Conservation (phyloP, 2,329 filamentous ascomycete genomes). For the Cordyceps tenuipes region DNA sequence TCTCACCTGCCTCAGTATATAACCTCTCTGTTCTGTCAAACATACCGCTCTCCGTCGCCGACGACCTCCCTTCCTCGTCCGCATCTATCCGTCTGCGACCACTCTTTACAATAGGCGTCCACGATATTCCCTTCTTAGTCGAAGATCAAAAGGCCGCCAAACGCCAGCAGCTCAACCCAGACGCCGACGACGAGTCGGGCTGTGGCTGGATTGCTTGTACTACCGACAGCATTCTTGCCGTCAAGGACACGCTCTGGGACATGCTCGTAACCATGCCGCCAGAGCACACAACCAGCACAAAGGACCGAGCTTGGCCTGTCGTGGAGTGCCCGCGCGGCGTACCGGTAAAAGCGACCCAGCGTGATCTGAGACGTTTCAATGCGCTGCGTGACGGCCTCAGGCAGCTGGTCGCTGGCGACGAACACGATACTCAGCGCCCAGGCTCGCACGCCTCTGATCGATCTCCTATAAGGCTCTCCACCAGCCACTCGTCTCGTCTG, state of each 20-base stretch:
- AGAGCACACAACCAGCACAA: conserved; percentile 46
- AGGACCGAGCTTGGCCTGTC: conserved; percentile 63
- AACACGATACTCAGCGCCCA: conserved; percentile 19
- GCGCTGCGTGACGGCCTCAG: conserved; percentile 57
- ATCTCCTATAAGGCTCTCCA: conserved; percentile 20
- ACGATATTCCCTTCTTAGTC: conserved; percentile 77
- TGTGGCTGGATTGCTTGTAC: conserved; percentile 89
- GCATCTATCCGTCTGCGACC: conserved; percentile 62
- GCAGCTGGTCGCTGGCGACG: conserved; percentile 29
- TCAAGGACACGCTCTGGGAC: conserved; percentile 83
- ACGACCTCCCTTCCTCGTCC: conserved; percentile 56
- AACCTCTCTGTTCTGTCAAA: conserved; percentile 88
- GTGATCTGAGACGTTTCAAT: conserved; percentile 75
- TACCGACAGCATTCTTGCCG: conserved; percentile 83
- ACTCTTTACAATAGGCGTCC: conserved; percentile 87
- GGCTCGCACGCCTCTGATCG: conserved; percentile 22
- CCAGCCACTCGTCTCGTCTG: conserved; percentile 19
- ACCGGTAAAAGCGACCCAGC: conserved; percentile 75
- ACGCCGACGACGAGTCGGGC: conserved; percentile 38
- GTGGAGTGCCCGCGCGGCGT: conserved; percentile 59
- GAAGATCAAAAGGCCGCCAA: conserved; percentile 46
- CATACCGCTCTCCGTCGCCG: conserved; percentile 65
- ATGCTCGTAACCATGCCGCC: conserved; percentile 76
- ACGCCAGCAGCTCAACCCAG: conserved; percentile 28
- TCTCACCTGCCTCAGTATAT: conserved; percentile 57